Base-by-base conservation (phyloP, 495 filamentous ascomycete genomes). In the Penicillium parvum region DNA sequence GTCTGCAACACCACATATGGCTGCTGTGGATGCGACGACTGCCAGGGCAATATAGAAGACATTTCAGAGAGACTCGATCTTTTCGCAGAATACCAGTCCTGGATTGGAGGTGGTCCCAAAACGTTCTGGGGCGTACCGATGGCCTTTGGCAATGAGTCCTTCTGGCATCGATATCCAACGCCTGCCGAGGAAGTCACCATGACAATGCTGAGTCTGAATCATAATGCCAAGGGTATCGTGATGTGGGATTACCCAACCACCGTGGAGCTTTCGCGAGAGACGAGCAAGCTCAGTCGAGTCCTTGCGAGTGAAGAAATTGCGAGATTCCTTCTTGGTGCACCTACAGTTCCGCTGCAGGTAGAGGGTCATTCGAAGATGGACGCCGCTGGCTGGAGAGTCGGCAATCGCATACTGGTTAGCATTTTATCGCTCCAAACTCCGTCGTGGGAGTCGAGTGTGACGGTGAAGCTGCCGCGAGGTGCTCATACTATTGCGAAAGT, bases 1-100 rank as follows among this genome's bases (percentile, higher is more conserved):
- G 55, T 57, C 0, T 85, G 81, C 55, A 87, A 86, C 48, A 34
- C 61, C 0, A 86, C 83, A 0, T 79, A 85, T 27, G 84, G 84
- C 32, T 78, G 81, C 60, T 86, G 83, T 55, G 84, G 83, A 20
- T 87, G 84, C 60, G 84, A 88, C 52, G 76, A 82, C 55, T 88
- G 83, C 55, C 40, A 50, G 0, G 79, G 80, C 5, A 47, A 52
- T 4, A 64, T 85, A 14, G 60, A 65, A 4, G 83, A 86, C 52
- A 76, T 85, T 9, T 51, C 71, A 0, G 39, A 46, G 2, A 71
- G 82, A 0, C 57, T 84, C 2, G 78, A 84, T 38, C 58, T 55
- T 8, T 63, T 77, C 16, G 48, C 60, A 3, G 52, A 54, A 8
- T 69, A 67, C 45, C 58, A 72, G 6, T 54, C 53, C 17, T 52